These are phyloP conservation scores for Penicillium vulpinum DNA, from an alignment of 2,329 filamentous ascomycete genomes.

Conservation along the genomic window DNA sequence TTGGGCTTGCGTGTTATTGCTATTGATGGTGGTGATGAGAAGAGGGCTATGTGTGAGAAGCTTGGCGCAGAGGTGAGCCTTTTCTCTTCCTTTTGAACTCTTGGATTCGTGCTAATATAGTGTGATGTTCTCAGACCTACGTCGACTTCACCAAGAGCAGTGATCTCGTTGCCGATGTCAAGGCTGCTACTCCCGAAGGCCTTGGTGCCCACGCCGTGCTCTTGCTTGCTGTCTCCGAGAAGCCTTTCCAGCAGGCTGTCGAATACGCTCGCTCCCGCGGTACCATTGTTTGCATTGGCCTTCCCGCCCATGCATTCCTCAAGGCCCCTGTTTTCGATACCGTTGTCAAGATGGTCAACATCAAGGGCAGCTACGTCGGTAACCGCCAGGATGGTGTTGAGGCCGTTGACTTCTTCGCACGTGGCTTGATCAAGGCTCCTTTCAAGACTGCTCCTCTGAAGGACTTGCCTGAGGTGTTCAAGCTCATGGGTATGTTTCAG, in stretches of 20 bases:
- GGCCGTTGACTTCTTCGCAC: conserved; percentile 83
- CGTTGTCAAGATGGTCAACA: conserved; percentile 85
- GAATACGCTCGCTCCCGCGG: conserved; percentile 83
- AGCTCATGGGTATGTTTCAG: conserved; percentile 59
- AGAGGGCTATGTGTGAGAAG: conserved; percentile 64
- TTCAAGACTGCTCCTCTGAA: conserved; percentile 82
- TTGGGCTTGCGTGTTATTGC: conserved; percentile 82
- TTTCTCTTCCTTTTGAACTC: neutral
- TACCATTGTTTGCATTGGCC: conserved; percentile 81
- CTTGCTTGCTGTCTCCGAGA: conserved; percentile 81
- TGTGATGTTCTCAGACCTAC: conserved; percentile 56
- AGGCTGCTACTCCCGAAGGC: conserved; percentile 74
- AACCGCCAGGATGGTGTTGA: conserved; percentile 86
- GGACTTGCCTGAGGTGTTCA: conserved; percentile 77
- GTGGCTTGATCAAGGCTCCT: conserved; percentile 81
- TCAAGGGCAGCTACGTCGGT: conserved; percentile 91
- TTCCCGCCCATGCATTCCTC: conserved; percentile 77
- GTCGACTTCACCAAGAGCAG: conserved; percentile 77
- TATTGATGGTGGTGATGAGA: conserved; percentile 81
- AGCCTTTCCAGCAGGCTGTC: conserved; percentile 92
- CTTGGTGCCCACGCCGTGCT: conserved; percentile 85
- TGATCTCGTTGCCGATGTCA: conserved; percentile 81
- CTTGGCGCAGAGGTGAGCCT: conserved; percentile 62
- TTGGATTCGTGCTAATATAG: neutral
- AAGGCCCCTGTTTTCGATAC: conserved; percentile 85